Evolutionary conservation across 2,329 filamentous ascomycete genomes (phyloP).

Genomic region (Nothopassalora personata): DNA sequence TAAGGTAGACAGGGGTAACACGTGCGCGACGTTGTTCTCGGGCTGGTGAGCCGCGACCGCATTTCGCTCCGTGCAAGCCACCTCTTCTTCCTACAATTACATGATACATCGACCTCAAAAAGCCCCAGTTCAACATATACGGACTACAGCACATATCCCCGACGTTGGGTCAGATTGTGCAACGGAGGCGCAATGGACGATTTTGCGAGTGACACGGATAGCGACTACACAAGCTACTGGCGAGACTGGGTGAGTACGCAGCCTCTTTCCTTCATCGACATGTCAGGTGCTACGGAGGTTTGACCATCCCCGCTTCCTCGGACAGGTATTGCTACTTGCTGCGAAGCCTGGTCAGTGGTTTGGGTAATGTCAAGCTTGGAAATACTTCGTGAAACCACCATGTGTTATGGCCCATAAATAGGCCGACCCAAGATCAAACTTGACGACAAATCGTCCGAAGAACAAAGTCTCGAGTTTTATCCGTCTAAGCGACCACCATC

Average conservation of each 20-base stretch:
- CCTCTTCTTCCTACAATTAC: too few relatives aligned
- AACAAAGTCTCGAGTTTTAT: too few relatives aligned
- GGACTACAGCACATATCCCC: not conserved
- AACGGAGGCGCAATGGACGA: slow-evolving; percentile 68
- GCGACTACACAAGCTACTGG: slow-evolving; percentile 99
- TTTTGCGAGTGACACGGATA: slow-evolving; percentile 95
- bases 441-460: too few relatives aligned
- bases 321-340: not conserved
- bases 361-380: not conserved
- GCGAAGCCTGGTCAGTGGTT: not conserved
- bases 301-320: not conserved
- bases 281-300: not conserved
- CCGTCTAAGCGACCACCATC: too few relatives aligned
- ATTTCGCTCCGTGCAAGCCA: not conserved
- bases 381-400: not conserved
- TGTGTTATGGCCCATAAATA: not conserved
- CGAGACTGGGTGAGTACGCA: slow-evolving; percentile 76
- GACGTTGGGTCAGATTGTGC: not conserved
- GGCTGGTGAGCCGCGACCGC: not conserved
- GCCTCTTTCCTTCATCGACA: not conserved
- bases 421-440: too few relatives aligned
- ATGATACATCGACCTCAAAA: not conserved
- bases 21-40: not conserved
- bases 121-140: not conserved
- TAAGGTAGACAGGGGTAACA: not conserved